Evolutionary conservation across 352 stramenopile genomes (phyloP), one percentile per base, ranked within the genome.

Genomic region (Phytopythium helicoides): DNA sequence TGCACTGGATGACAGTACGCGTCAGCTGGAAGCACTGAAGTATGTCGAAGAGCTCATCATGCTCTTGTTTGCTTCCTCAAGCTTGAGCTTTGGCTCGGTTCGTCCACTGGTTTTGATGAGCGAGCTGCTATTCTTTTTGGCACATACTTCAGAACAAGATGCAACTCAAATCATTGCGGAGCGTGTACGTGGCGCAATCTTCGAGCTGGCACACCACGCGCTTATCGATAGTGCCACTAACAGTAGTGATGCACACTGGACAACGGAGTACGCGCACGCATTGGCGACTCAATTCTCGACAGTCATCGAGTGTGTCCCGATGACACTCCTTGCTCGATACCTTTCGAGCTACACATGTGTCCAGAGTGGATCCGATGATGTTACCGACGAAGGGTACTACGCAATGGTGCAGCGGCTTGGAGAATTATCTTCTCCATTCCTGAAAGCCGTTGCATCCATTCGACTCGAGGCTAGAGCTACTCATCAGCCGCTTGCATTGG

Each of bases 381-480:
- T 33, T 11, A 14, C 52, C 19, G 41, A 21, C 23, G 47, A 28
- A 38, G 21, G 58, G 5, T 73, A 75, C 31, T 42, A 64, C 21
- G 51, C 41, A 37, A 38, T 70, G 31, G 39, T 81, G 6, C 47
- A 42, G 15, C 48, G 65, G 11, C 36, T 86, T 3, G 47, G 60
- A 1, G 54, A 77, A 35, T 67, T 63, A 12, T 58, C 75, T 31
- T 73, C 64, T 21, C 21, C 51, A n/a, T 34, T 60, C 10, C n/a
- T 86, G 31, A 66, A 68, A 46, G 57, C 67, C 18, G 60, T 76
- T 21, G 67, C 60, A 19, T 36, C 56, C 18, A 53, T 34, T 35
- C 60, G 64, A 34, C 22, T 64, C 52, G 38, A 41, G 37, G 53
- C 60, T 18, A 48, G 60, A 12, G 44, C 25, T 14, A n/a, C 18